Evolutionary conservation across 768 basidiomycete genomes (phyloP).

Genomic region (Lentinus tigrinus): DNA sequence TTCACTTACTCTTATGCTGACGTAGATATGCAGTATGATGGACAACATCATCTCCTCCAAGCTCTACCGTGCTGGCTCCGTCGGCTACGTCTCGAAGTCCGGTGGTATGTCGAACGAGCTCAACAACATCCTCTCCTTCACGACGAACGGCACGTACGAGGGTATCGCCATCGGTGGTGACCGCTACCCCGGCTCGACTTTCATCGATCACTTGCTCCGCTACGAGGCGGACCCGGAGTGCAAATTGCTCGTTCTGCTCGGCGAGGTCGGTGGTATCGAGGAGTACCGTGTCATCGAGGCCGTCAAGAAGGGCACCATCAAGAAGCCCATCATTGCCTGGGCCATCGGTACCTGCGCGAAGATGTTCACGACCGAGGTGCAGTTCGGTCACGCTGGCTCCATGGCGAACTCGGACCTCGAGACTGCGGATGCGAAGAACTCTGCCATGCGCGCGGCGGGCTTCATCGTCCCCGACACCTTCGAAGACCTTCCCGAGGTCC

Average conservation of each 20-base stretch:
- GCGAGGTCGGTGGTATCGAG: conserved; percentile 98
- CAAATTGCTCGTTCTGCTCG: conserved; percentile 98
- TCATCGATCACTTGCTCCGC: conserved; percentile 97
- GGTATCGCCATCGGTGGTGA: conserved; percentile 99
- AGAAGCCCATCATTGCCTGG: conserved; percentile 99
- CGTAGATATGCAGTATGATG: conserved; percentile 96
- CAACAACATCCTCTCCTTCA: conserved; percentile 97
- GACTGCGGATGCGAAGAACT: conserved; percentile 98
- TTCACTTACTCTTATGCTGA: no score
- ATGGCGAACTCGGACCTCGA: conserved; percentile 98
- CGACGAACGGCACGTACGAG: conserved; percentile 98
- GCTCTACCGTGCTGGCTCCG: conserved; percentile 95
- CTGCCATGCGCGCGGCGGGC: conserved; percentile 89
- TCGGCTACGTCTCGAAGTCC: conserved; percentile 99
- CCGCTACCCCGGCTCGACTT: conserved; percentile 96
- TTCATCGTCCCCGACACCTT: conserved; percentile 98
- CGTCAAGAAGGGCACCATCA: conserved; percentile 89
- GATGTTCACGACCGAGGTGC: conserved; percentile 99
- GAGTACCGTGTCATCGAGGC: conserved; percentile 99
- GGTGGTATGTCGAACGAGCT: conserved; percentile 99
- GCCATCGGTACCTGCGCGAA: conserved; percentile 99
- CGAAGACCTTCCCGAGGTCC: conserved; percentile 86
- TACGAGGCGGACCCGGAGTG: conserved; percentile 97
- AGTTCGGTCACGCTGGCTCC: conserved; percentile 97
- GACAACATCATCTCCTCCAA: conserved; percentile 99